A percentile compares a stretch with the other conserved stretches of the same genome.
Conservation (phyloP, 345 rosid genomes). For the Chamaenerion angustifolium region DNA sequence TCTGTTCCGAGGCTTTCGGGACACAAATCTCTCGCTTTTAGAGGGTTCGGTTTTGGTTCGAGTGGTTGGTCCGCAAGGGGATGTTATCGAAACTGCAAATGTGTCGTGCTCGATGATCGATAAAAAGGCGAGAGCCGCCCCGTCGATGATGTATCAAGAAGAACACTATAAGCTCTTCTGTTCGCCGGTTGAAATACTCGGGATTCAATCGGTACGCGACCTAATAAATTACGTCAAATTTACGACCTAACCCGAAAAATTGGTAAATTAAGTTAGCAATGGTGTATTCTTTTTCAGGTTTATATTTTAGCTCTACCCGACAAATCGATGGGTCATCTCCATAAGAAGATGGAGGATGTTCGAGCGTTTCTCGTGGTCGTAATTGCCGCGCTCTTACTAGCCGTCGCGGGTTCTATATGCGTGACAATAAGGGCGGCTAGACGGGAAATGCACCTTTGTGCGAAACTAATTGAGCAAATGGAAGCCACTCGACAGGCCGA, state of each 20-base stretch:
- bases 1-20: constrained; percentile 8
- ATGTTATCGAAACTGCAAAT: not conserved
- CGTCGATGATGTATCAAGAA: not conserved
- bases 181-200: not conserved
- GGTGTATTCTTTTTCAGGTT: constrained; percentile 21
- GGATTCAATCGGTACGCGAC: not conserved
- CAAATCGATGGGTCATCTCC: constrained; percentile 10
- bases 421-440: constrained; percentile 24
- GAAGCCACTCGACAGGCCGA: constrained; percentile 72
- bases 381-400: constrained; percentile 11
- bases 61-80: not conserved
- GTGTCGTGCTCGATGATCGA: not conserved
- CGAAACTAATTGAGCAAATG: constrained; percentile 48
- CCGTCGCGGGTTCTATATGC: constrained; percentile 17
- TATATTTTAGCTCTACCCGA: constrained; percentile 33
- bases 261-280: too few species aligned
- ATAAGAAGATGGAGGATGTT: constrained; percentile 11
- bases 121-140: not conserved
- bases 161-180: not conserved
- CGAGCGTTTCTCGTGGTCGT: constrained; percentile 18
- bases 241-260: too few species aligned
- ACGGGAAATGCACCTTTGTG: constrained; percentile 35
- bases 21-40: not conserved
- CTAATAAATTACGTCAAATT: too few species aligned
- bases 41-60: not conserved